Base-by-base conservation (phyloP, 2,329 filamentous ascomycete genomes). In the Neurospora sp. region DNA sequence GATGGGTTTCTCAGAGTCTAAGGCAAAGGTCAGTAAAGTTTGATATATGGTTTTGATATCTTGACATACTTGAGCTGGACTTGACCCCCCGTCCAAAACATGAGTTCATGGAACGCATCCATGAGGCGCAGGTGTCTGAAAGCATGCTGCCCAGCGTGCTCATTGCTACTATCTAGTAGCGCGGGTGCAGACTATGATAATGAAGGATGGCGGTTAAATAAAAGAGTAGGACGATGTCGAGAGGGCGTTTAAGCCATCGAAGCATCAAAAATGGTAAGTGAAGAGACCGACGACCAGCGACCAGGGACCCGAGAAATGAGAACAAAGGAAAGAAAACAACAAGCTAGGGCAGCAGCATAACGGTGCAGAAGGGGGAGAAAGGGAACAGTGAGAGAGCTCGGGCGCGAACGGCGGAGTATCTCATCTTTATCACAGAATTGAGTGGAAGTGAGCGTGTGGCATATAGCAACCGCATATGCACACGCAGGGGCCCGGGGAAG, bases 61-160 rank as follows among this genome's bases (percentile, higher is more conserved):
- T 57, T 2, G 66, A 75, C 71, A 74, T 75, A 74, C 77, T 75
- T 74, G 69, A 75, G 74, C 73, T 74, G 76, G 70, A 74, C 77
- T 80, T 81, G 73, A 82, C 79, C 71, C 81, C 79, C 67, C 78
- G 72, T 70, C 79, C 79, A 75, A 84, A 86, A 75, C 84, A 86
- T 70, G 80, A 78, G 70, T 80, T 78, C 72, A 85, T 72, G 70
- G 80, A 81, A 73, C 80, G 79, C 71, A 86, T 79, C 82, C 83
- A 86, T 72, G 83, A 83, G 71, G 80, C 75, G 76, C 80, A 81
- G 66, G 79, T 77, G 75, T 80, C 80, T 76, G 77, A 76, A 72
- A 83, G 77, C 75, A 82, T 80, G 76, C 78, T 79, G 78, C 78
- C 80, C 69, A 72, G 69, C 43, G 69, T 72, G 69, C 70, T 74